Evolutionary conservation across 2,329 filamentous ascomycete genomes (phyloP), one percentile per base, ranked within the genome.

Genomic region (Sporothrix schenckii): DNA sequence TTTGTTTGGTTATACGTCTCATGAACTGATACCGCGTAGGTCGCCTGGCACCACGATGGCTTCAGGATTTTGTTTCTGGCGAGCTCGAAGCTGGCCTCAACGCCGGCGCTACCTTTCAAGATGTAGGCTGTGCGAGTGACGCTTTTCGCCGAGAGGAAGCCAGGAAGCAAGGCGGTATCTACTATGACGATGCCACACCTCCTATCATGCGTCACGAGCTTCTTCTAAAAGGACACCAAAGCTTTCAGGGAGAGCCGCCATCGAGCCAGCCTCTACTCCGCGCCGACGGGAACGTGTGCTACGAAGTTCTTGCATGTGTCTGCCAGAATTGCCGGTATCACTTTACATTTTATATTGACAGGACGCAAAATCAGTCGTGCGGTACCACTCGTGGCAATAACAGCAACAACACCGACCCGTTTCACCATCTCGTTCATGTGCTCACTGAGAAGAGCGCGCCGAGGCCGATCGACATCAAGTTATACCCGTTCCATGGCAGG

Each of bases 401-500:
- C 53, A 56, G 9, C 53, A 74, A 73, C 54, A 27, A 39, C 49
- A 19, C 50, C 1, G 71, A 74, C 44, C 74, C 73, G 10, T 72
- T 74, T 44, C 77, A 79, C 69, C 77, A 79, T 50, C 74, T 78
- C 0, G 72, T 75, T 13, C 71, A 56, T 41, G 30, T 66, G 14
- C 53, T 41, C 1, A 39, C 21, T 39, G 69, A 72, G 9, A 68
- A 47, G 27, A 14, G 53, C 11, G 14, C 34, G 5, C 58, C 71
- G 16, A 27, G n/a, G 7, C 19, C 56, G 39, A 71, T 74, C 58
- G 66, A 76, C 27, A 24, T 58, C 13, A 81, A 82, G 70, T 80
- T 81, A 68, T 80, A 82, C 47, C 82, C 81, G 1, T 71, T 81
- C 19, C 69, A 78, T 39, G 77, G 80, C 14, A 75, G 76, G 34